phyloP scores from a whole-genome alignment of 495 filamentous ascomycete genomes.

The Neurospora africana region DNA sequence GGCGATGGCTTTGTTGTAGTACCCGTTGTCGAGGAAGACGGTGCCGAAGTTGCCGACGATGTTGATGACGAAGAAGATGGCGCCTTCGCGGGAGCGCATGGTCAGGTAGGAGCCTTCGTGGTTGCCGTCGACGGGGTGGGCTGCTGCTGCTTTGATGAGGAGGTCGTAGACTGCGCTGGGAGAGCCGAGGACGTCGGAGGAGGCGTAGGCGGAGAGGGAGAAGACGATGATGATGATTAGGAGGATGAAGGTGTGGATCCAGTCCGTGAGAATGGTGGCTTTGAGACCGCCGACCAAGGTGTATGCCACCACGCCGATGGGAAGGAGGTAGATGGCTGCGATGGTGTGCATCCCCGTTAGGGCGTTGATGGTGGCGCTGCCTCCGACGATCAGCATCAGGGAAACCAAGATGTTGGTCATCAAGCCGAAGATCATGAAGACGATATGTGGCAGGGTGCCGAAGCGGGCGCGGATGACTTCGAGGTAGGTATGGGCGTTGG shows the following conservation, averaged over 20 bases:
- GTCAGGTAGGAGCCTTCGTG: slow-evolving; percentile 79
- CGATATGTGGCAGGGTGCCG: slow-evolving; percentile 54
- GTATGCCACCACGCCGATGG: slow-evolving; percentile 73
- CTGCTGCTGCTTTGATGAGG: slow-evolving; percentile 55
- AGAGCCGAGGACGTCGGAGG: slow-evolving; percentile 64
- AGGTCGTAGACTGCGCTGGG: slow-evolving; percentile 74
- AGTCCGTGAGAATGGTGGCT: slow-evolving; percentile 40
- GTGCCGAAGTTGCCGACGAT: slow-evolving; percentile 76
- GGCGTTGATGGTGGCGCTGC: slow-evolving; percentile 73
- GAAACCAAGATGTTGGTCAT: slow-evolving; percentile 79
- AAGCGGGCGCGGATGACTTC: slow-evolving; percentile 54
- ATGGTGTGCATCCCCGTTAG: slow-evolving; percentile 79
- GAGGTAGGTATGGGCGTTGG: slow-evolving; percentile 80
- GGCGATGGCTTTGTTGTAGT: slow-evolving; percentile 96
- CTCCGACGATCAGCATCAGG: slow-evolving; percentile 87
- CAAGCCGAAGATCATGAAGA: slow-evolving; percentile 72
- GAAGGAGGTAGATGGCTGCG: slow-evolving; percentile 84
- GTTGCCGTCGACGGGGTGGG: slow-evolving; percentile 77
- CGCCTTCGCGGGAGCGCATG: slow-evolving; percentile 78
- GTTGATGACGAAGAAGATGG: slow-evolving; percentile 96
- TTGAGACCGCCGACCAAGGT: slow-evolving; percentile 46
- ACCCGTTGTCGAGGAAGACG: slow-evolving; percentile 71
- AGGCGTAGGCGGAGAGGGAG: slow-evolving; percentile 75
- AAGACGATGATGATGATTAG: slow-evolving; percentile 87
- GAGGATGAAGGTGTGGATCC: slow-evolving; percentile 77